Evolutionary conservation across 371 early-diverging fungal genomes (phyloP).

Genomic region (Mortierella sp.): DNA sequence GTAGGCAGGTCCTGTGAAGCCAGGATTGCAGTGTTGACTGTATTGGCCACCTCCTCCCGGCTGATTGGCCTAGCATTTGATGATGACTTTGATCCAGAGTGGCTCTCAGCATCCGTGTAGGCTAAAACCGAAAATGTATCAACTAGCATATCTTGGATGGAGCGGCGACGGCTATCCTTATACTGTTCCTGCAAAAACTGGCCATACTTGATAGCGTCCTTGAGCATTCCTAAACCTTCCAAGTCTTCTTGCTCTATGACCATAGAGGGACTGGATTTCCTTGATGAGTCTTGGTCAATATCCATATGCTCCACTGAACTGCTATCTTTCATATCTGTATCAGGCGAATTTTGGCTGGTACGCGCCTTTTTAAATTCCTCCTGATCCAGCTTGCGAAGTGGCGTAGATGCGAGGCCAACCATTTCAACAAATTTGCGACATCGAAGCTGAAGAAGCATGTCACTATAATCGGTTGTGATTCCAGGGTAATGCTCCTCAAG

Average conservation of each 20-base stretch:
- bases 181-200: slow-evolving; percentile 79
- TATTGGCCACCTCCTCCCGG: slow-evolving; percentile 75
- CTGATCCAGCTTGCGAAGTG: slow-evolving; percentile 21
- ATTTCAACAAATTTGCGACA: slow-evolving; percentile 91
- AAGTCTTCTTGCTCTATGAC: slow-evolving; percentile 10
- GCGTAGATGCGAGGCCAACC: slow-evolving; percentile 62
- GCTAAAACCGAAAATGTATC: slow-evolving; percentile 86
- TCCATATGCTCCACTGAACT: slow-evolving; percentile 25
- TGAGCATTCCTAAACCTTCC: slow-evolving; percentile 46
- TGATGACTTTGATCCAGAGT: background rate
- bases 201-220: slow-evolving; percentile 76
- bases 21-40: slow-evolving; percentile 81
- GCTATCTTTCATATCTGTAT: slow-evolving; percentile 58
- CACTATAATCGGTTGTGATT: slow-evolving; percentile 67
- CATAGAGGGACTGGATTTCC: slow-evolving; percentile 8
- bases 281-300: slow-evolving; percentile 57
- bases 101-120: slow-evolving; percentile 70
- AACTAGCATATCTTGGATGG: slow-evolving; percentile 44
- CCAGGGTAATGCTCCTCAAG: slow-evolving; percentile 72
- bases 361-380: slow-evolving; percentile 22
- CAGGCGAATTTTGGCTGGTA: slow-evolving; percentile 28
- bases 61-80: slow-evolving; percentile 62
- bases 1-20: slow-evolving; percentile 61
- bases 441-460: slow-evolving; percentile 77
- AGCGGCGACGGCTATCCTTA: slow-evolving; percentile 61